Evolutionary conservation across 176 grass and related monocot species (phyloP).

Genomic region (Oryza nivara): DNA sequence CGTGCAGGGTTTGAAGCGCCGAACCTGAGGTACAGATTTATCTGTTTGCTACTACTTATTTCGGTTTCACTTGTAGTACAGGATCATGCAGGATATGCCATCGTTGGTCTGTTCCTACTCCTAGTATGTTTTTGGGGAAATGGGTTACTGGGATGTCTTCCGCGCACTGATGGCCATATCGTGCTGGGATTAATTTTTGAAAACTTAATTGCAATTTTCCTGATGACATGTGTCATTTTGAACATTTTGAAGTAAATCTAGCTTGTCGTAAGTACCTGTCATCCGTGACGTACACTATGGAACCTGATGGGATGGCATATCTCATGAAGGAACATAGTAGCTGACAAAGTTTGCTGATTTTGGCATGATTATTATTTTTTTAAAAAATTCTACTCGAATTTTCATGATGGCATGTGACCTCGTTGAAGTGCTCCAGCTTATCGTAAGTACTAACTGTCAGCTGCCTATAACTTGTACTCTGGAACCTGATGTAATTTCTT

Average conservation of each 20-base stretch:
- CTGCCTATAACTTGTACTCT: not conserved
- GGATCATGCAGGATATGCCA: not conserved
- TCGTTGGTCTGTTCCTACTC: not conserved
- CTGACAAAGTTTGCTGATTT: no score
- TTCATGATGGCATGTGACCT: not conserved
- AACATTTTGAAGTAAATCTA: no score
- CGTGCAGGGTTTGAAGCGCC: no score
- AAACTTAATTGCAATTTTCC: no score
- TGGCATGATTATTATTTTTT: not conserved
- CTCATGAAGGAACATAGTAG: no score
- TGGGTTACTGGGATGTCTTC: not conserved
- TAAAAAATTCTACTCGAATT: not conserved
- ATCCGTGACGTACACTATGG: no score
- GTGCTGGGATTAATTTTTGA: no score
- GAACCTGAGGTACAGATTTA: no score
- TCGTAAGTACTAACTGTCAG: not conserved
- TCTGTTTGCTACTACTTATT: no score
- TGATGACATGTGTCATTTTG: no score
- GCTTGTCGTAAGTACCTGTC: no score
- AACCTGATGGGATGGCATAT: no score
- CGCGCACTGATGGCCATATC: not conserved
- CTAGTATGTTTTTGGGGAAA: not conserved
- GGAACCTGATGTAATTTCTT: slow-evolving; percentile 17
- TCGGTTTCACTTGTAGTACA: not conserved
- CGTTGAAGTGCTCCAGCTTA: not conserved